Base-by-base conservation (phyloP, 2,329 filamentous ascomycete genomes). In the Colletotrichum tamarilloi region DNA sequence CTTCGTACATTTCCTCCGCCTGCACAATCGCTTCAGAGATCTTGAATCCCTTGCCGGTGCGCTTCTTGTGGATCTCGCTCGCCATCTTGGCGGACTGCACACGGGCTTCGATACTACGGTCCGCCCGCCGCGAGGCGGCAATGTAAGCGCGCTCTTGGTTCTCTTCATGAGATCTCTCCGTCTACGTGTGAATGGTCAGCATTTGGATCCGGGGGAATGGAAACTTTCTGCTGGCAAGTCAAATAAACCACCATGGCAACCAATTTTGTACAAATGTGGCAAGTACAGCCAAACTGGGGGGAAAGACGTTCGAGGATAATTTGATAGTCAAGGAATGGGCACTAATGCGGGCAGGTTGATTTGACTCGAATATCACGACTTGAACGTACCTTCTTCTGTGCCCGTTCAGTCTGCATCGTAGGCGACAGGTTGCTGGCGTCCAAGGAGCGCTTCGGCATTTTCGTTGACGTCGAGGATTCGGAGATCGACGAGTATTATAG, bases 1-100 rank as follows among this genome's bases (percentile, higher is more conserved):
- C 95, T 79, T 98, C 95, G 80, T 98, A 98, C 94, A 98, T 97
- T 81, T 97, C 95, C 81, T 98, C 95, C 75, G 94, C 95, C 77
- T 93, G 86, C 2, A 75, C 72, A 30, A 97, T 95, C 78, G 97
- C 90, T 81, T 95, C 93, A 30, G 93, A 95, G 71, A 98, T 93
- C 77, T 92, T 92, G 73, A 98, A 88, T 2, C 89, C 91, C 77
- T 95, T 93, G 52, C 95, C 96, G 0, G 95, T 98, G 22, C 95
- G 91, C 81, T 92, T 90, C 85, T 95, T 95, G 38, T 98, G 95
- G 49, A 98, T 94, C 78, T 95, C 92, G n/a, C 95, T 98, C 6
- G 95, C 95, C 82, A 94, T 91, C 64, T 91, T 89, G 16, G 96
- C 95, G 3, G 95, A 98, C 80, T 97, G 94, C 22, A 98, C 89